Base-by-base conservation (phyloP, 2,329 filamentous ascomycete species). In the Diaporthe citrichinensis region DNA sequence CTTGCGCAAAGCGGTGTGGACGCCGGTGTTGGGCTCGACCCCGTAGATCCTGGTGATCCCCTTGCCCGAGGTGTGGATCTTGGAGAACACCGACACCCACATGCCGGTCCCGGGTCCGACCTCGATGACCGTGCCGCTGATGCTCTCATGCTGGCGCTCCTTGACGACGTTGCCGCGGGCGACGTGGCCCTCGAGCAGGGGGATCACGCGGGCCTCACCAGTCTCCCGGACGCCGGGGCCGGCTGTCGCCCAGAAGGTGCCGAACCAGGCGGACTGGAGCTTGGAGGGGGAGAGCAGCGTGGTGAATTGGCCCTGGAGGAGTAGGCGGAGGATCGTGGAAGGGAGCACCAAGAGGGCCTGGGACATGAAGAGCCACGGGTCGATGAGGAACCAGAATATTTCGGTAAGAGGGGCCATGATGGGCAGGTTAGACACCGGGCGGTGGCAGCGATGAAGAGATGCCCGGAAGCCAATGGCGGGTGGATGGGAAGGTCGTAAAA, bases 101-200 rank as follows among this genome's bases (percentile, higher is more conserved):
- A 91, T 85, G 3, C 92, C 92, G 2, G 83, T 86, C 4, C 90
- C 92, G 1, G 92, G 88, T 3, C 92, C 92, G 72, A 93, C 86
- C 82, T 94, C 92, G 58, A 93, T 81, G 7, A 92, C 88, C 2
- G 88, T 84, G 3, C 91, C 90, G 86, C 74, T 83, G 79, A 73
- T 81, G 80, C 28, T 80, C 82, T 53, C 78, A 79, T 72, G 31
- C 53, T 36, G 28, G n/a, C 49, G 49, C 28, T 74, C 53, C 28
- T 76, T 36, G 2, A 74, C 51, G 41, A 76, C 61, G 28, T 62
- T 62, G 8, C 88, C 89, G 20, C 78, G 78, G 15, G 74, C 74
- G 6, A 87, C 84, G 41, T 86, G 85, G 17, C 90, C 90, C 74
- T 89, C 85, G 2, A 93, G 85, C 2, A 93, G 83, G 0, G 91